Base-by-base conservation (phyloP, 345 rosid genomes). In the Camelina hispida region DNA sequence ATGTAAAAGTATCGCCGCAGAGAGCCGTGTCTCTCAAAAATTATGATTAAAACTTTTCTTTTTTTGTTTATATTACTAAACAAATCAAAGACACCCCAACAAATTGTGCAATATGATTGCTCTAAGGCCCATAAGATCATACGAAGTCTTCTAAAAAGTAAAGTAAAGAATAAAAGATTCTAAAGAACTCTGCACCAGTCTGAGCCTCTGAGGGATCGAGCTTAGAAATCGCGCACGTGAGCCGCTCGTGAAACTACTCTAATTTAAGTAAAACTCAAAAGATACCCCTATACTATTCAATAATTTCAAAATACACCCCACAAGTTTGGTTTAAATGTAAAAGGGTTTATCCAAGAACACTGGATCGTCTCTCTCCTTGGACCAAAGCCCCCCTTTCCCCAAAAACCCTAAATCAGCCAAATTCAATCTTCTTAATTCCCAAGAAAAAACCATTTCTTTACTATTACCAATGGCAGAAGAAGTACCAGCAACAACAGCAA, bases 381-480 rank as follows among this genome's bases (percentile, higher is more conserved):
- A 38, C 43, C 3, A 40, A 40, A 62, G 4, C 58, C 59, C 17
- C 37, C 16, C 28, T 25, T 48, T 50, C 15, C 28, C 54, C 9
- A 50, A 66, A 69, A 62, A 68, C 79, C 79, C 79, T 76, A 75
- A 28, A 62, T 32, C 54, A 11, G 28, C 54, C 58, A 48, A n/a
- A n/a, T 22, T 25, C 22, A 63, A 72, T 9, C 57, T 43, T 68
- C 62, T 18, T 18, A 17, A 50, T 14, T 67, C 3, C 48, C 42
- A 7, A 34, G 17, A 0, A 60, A 65, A 28, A 2, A 53, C 6
- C 42, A 8, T 1, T 28, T 8, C 4, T 30, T 34, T 18, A 12
- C 3, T 0, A 0, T 50, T 3, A 52, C 15, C 72, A 7, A 78
- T 78, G 81, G 77, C 81, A 34, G 69, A 78, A 0, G 77, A 72